Evolutionary conservation across 768 basidiomycete genomes (phyloP).

Genomic region (Suillus weaverae): DNA sequence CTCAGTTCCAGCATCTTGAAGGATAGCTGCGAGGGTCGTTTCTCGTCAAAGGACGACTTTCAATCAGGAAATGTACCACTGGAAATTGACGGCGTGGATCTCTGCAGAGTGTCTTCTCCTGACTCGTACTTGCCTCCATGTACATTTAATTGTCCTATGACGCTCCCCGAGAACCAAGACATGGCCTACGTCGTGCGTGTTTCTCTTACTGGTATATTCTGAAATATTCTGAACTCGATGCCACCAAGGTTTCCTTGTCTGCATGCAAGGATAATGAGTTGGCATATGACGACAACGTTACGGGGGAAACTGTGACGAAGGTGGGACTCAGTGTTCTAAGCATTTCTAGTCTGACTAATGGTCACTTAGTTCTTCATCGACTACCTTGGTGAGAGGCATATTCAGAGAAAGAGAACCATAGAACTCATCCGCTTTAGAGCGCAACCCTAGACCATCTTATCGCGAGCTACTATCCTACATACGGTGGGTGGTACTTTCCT

Average conservation of each 20-base stretch:
- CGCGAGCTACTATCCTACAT: not conserved
- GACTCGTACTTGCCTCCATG: conserved; percentile 19
- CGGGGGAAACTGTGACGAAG: conserved; percentile 23
- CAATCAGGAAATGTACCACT: not conserved
- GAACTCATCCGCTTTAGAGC: not conserved
- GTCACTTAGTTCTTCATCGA: not conserved
- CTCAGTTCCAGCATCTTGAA: not conserved
- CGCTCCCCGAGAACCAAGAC: conserved; percentile 3
- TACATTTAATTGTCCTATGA: conserved; percentile 22
- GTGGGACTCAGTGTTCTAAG: conserved; percentile 9
- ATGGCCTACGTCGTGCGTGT: conserved; percentile 24
- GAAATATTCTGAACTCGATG: not conserved
- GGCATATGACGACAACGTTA: conserved; percentile 22
- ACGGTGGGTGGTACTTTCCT: not conserved
- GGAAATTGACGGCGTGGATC: not conserved
- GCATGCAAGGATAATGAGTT: conserved; percentile 28
- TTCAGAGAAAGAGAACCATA: not conserved
- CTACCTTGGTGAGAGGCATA: not conserved
- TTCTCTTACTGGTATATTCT: too few species aligned
- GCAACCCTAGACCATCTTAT: not conserved
- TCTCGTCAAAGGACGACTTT: not conserved
- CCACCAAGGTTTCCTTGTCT: conserved; percentile 27
- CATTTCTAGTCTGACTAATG: not conserved
- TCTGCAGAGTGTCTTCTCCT: conserved; percentile 12
- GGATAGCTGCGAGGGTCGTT: not conserved